phyloP scores from a whole-genome alignment of 2,329 filamentous ascomycete species.

The Nigrospora sphaerica region DNA sequence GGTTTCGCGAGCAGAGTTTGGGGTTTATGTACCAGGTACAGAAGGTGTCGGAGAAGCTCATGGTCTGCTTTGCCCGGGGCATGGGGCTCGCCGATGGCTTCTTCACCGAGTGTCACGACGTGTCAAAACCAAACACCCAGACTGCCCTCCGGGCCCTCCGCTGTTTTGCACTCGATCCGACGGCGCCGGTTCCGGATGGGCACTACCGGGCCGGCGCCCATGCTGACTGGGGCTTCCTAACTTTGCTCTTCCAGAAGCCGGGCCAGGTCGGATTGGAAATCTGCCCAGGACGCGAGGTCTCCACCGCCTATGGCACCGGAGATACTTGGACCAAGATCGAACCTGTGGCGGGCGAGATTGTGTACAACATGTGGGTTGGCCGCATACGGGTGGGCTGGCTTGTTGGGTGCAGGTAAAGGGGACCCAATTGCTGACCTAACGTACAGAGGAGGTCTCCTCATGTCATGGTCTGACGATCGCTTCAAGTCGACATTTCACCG shows the following conservation, averaged over 20 bases:
- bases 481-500: conserved; percentile 62
- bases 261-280: conserved; percentile 58
- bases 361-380: conserved; percentile 48
- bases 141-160: conserved; percentile 49
- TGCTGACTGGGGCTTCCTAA: conserved; percentile 57
- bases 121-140: conserved; percentile 40
- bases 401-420: not conserved
- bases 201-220: conserved; percentile 57
- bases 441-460: conserved; percentile 50
- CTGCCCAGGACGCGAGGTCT: conserved; percentile 54
- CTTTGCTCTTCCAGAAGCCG: conserved; percentile 53
- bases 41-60: conserved; percentile 44
- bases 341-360: conserved; percentile 43
- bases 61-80: conserved; percentile 51
- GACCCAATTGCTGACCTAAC: not conserved
- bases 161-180: conserved; percentile 41
- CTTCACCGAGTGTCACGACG: conserved; percentile 48
- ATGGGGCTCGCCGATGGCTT: conserved; percentile 49
- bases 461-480: conserved; percentile 60
- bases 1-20: conserved; percentile 36
- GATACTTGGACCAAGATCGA: conserved; percentile 59
- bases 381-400: not conserved
- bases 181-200: conserved; percentile 27
- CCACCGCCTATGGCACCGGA: conserved; percentile 50
- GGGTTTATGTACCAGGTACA: conserved; percentile 50